Percentiles rank a stretch among this genome's conserved stretches.
Evolutionary conservation across 2,329 filamentous ascomycete genomes (phyloP).

Genomic region (Chrysosporium queenslandicum): DNA sequence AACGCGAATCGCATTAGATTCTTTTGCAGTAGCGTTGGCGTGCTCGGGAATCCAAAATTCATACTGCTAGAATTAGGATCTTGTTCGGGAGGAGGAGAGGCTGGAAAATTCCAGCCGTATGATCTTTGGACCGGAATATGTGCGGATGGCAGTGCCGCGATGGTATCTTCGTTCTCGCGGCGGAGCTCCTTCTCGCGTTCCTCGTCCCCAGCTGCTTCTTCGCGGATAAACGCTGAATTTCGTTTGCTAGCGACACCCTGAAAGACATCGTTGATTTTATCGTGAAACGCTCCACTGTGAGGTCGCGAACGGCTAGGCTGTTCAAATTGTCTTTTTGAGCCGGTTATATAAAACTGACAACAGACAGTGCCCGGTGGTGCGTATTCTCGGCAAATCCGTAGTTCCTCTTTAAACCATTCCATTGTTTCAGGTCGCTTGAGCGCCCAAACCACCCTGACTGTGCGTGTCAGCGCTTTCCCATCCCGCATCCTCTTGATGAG

Average conservation of each 20-base stretch:
- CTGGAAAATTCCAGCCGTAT: conserved; percentile 13
- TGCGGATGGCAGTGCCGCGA: conserved; percentile 64
- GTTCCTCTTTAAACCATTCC: conserved; percentile 95
- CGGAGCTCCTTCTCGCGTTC: conserved; percentile 72
- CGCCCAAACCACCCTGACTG: conserved; percentile 87
- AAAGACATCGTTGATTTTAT: conserved; percentile 79
- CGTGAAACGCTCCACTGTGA: conserved; percentile 67
- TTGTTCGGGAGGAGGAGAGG: conserved; percentile 16
- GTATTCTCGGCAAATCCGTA: conserved; percentile 80
- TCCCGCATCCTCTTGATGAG: conserved; percentile 96
- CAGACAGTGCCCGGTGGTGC: conserved; percentile 81
- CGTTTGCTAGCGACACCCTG: conserved; percentile 78
- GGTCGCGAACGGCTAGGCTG: conserved; percentile 42
- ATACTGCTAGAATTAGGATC: conserved; percentile 34
- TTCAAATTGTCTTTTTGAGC: conserved; percentile 51
- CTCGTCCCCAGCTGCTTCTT: conserved; percentile 61
- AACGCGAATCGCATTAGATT: conserved; percentile 85
- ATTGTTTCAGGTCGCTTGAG: conserved; percentile 83
- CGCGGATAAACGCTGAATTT: conserved; percentile 70
- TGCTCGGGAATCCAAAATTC: conserved; percentile 69
- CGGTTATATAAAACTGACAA: conserved; percentile 91
- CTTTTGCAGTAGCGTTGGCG: conserved; percentile 80
- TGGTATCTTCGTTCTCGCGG: conserved; percentile 71
- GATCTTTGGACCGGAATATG: conserved; percentile 18
- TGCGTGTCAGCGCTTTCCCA: conserved; percentile 83